phyloP scores from a whole-genome alignment of 805 yeast species.

The Candida takata region DNA sequence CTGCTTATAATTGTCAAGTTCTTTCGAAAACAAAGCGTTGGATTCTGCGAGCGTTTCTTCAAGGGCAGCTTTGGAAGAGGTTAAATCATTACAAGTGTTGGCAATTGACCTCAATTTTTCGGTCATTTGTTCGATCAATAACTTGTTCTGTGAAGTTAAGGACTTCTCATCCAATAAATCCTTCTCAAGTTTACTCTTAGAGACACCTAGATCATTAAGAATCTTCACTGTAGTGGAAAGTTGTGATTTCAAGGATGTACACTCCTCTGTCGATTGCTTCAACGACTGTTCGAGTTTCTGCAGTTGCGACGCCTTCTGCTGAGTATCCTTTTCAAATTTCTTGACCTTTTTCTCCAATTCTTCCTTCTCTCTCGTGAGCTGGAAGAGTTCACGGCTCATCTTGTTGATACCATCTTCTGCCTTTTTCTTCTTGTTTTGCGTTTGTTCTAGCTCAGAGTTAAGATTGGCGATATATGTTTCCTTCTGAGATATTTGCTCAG shows the following conservation, averaged over 20 bases:
- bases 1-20: slow-evolving; percentile 11
- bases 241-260: slow-evolving; percentile 8
- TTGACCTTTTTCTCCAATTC: slow-evolving; percentile 39
- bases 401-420: slow-evolving; percentile 87
- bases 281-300: slow-evolving; percentile 13
- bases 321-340: slow-evolving; percentile 28
- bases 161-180: slow-evolving; percentile 8
- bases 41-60: slow-evolving; percentile 11
- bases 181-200: slow-evolving; percentile 13
- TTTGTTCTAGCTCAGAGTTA: slow-evolving; percentile 22
- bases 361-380: slow-evolving; percentile 52
- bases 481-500: slow-evolving; percentile 13
- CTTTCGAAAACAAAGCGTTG: slow-evolving; percentile 7
- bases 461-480: slow-evolving; percentile 20
- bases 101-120: slow-evolving; percentile 41
- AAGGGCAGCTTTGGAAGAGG: slow-evolving; percentile 18
- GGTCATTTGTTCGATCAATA: slow-evolving; percentile 34
- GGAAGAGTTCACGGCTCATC: slow-evolving; percentile 78
- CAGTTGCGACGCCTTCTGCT: slow-evolving; percentile 20
- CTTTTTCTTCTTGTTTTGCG: slow-evolving; percentile 39
- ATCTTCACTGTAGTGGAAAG: slow-evolving; percentile 3
- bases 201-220: slow-evolving; percentile 1
- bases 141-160: slow-evolving; percentile 25
- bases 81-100: slow-evolving; percentile 23
- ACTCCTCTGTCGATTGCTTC: slow-evolving; percentile 14